phyloP scores from a whole-genome alignment of 305 asterid species.

The Rubia balearica region DNA sequence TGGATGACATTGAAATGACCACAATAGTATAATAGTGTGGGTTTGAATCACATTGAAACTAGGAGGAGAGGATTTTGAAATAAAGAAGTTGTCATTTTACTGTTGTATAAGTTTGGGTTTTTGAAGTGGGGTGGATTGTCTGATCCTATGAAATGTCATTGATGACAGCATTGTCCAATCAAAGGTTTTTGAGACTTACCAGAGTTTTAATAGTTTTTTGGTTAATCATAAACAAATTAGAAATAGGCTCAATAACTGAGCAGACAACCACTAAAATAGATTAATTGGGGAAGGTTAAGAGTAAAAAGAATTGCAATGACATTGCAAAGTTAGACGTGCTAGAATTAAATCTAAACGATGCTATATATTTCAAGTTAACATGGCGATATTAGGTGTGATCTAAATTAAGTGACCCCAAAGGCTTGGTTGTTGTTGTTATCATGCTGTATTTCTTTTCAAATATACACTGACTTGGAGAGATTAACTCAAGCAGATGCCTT shows the following conservation, averaged over 20 bases:
- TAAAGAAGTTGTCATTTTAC: not conserved
- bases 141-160: not conserved
- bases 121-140: not conserved
- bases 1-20: no score
- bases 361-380: not conserved
- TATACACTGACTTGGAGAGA: not conserved
- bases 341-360: not conserved
- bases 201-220: not conserved
- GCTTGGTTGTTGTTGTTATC: not conserved
- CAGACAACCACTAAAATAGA: not conserved
- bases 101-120: not conserved
- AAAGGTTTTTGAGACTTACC: not conserved
- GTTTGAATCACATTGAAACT: no score
- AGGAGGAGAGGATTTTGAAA: not conserved
- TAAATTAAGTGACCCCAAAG: no score
- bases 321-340: not conserved
- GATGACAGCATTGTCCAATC: not conserved
- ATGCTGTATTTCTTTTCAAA: conserved; percentile 5
- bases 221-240: not conserved
- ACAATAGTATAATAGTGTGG: no score
- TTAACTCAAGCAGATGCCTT: not conserved
- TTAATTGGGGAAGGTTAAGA: no score
- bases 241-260: not conserved
- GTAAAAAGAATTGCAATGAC: not conserved
- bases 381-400: not conserved